Conservation (phyloP, 2,329 filamentous ascomycete genomes). For the Calonectria henricotiae region DNA sequence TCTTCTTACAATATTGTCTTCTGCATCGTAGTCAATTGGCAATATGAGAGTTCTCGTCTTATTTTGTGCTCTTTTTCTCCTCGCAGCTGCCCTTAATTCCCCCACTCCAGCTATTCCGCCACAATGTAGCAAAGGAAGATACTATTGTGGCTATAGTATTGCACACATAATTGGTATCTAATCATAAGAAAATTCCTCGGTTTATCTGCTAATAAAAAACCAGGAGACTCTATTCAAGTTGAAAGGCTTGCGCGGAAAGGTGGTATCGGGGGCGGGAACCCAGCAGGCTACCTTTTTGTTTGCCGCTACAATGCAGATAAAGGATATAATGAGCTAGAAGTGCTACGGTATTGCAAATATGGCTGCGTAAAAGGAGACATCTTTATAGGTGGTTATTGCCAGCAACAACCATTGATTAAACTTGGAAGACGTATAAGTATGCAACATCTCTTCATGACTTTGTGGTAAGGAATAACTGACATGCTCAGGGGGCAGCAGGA, state of each 20-base stretch:
- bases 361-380: conserved; percentile 7
- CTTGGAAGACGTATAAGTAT: background rate
- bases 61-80: background rate
- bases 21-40: too few relatives aligned
- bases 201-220: background rate
- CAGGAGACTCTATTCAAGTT: background rate
- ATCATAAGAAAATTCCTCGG: too few relatives aligned
- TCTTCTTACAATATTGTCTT: background rate
- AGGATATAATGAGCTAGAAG: background rate
- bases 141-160: conserved; percentile 1
- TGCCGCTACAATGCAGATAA: background rate
- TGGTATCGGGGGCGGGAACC: background rate
- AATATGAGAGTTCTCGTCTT: background rate
- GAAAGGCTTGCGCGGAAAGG: background rate
- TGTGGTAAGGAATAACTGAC: background rate
- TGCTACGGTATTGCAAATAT: conserved; percentile 3
- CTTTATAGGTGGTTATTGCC: background rate
- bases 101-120: background rate
- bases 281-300: background rate
- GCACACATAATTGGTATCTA: background rate
- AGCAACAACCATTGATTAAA: background rate
- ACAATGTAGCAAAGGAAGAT: background rate
- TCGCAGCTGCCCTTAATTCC: background rate
- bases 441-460: background rate
- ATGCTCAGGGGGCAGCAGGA: fast-evolving